Evolutionary conservation across 257 asterid genomes (phyloP), one percentile per base, ranked within the genome.

Genomic region (Haberlea rhodopensis): DNA sequence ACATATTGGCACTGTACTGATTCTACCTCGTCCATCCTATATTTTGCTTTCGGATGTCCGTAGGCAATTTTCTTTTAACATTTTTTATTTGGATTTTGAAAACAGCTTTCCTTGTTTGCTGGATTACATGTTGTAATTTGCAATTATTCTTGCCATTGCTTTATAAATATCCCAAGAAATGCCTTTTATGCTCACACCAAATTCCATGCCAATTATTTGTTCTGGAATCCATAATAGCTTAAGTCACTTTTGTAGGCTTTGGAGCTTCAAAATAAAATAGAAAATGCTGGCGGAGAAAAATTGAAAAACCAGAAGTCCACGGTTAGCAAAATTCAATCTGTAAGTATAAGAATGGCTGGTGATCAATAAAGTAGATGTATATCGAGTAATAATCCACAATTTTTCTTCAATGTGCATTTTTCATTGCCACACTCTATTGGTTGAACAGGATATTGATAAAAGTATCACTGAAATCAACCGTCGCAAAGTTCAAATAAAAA

Each of bases 251-350:
- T 71, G 63, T 71, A 94, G 97, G 96, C 91, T 53, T 60, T 66
- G 62, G 90, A 83, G 78, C 96, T 94, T 73, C 99, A 94, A 82
- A 83, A 71, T 28, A 90, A 84, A 77, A 85, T 94, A 16, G 99
- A 94, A 82, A 90, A 87, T 80, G 99, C 97, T 31, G 99, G 99
- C 32, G 99, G 99, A 18, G 97, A 84, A 71, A 83, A 72, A 48
- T 62, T 94, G 83, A 85, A 78, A 79, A 81, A 62, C 53, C 96
- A 90, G 63, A 90, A 87, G 81, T 76, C 90, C 23, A 81, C 59
- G 60, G 95, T 90, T 64, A 60, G 69, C 71, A 81, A 78, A 76
- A 81, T 94, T 67, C 95, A 94, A 63, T 76, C 94, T 67, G 99
- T 92, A 77, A 87, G 99, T 85, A 32, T 71, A 59, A n/a, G 37